Evolutionary conservation across 2,329 filamentous ascomycete species (phyloP).

Genomic region (Colletotrichum sp.): DNA sequence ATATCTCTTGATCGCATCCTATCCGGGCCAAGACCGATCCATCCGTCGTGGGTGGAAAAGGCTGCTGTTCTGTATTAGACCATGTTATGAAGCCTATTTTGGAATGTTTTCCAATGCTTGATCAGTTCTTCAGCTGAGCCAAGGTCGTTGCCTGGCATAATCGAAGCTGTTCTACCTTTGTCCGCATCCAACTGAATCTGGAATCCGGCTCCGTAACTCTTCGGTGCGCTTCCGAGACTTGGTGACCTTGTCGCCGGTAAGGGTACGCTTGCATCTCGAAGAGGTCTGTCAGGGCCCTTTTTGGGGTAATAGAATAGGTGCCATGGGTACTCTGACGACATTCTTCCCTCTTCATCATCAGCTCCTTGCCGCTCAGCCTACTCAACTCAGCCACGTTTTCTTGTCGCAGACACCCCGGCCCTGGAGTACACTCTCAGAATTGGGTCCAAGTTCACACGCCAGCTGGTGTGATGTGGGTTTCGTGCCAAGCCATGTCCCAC

Average conservation of each 20-base stretch:
- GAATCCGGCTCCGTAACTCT: neutral
- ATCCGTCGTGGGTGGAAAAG: neutral
- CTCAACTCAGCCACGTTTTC: neutral
- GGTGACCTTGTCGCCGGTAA: neutral
- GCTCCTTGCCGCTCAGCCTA: neutral
- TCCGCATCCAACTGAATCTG: neutral
- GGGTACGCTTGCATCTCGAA: neutral
- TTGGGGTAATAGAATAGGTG: neutral
- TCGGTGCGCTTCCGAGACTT: neutral
- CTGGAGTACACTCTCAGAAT: neutral
- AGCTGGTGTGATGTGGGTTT: neutral
- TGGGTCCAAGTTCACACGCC: neutral
- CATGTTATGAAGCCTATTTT: neutral
- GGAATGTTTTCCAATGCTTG: neutral
- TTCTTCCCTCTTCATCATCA: neutral
- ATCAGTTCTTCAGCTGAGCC: neutral
- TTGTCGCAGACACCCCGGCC: neutral
- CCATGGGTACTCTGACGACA: neutral
- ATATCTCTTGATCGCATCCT: neutral
- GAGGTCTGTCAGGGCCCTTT: too few relatives aligned
- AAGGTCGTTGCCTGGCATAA: neutral
- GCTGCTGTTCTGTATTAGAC: neutral
- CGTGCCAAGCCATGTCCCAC: neutral
- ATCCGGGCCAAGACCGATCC: neutral
- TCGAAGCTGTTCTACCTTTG: neutral